Evolutionary conservation across 164 flowering plant genomes (phyloP), one percentile per base, ranked within the genome.

Genomic region (Magnolia officinalis): DNA sequence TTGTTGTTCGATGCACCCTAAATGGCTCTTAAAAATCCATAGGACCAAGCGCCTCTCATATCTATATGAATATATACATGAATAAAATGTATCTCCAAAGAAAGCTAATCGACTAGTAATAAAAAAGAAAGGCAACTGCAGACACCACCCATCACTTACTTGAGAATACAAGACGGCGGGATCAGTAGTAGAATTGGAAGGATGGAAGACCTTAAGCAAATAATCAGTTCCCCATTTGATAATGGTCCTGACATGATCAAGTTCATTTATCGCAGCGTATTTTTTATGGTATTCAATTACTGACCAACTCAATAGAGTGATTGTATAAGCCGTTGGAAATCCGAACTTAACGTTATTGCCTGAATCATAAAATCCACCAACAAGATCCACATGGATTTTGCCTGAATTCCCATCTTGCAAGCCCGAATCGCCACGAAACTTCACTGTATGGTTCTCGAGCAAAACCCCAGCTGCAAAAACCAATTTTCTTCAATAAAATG

Each of bases 191-290:
- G 84, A 23, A 70, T 80, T 84, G 20, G 86, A 70, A 71, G 85
- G 75, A 59, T 73, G 69, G 74, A 88, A 89, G 45, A 80, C 72
- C 82, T 88, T 85, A 59, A 90, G 89, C 88, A 91, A 80, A 74
- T 92, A 92, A 76, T 89, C 89, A 68, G 75, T 85, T 26, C 97
- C 97, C 97, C 97, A 90, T 82, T 75, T 87, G 78, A 92, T 92
- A 6, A 90, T 82, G 65, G 82, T 85, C 82, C 81, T 90, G 51
- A 87, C 81, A 84, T 92, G 95, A 11, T 85, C 79, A 76, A 89
- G 85, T 83, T 91, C 90, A 19, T 83, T 84, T 1, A 87, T 85
- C 63, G 82, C 88, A 0, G 50, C 81, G 74, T 87, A 89, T 52
- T 90, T 89, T 6, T 81, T 45, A 79, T 82, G 87, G 49, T 92